phyloP scores from a whole-genome alignment of 495 filamentous ascomycete genomes.

The Chaetomium cochliodes region DNA sequence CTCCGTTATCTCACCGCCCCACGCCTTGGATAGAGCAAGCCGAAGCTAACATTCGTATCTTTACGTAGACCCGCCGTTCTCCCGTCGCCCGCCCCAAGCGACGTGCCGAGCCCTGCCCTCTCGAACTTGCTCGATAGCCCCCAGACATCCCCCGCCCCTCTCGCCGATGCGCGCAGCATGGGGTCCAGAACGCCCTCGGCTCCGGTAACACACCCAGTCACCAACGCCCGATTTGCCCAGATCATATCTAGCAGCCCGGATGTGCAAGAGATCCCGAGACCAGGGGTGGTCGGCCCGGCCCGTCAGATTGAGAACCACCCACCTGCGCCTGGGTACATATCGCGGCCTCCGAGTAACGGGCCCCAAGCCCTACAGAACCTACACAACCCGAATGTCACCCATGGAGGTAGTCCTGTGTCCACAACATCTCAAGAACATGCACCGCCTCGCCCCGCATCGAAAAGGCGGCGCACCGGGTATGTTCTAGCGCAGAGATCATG shows the following conservation, averaged over 20 bases:
- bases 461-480: constrained; percentile 30
- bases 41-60: neutral
- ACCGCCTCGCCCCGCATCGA: constrained; percentile 6
- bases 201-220: constrained; percentile 20
- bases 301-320: neutral
- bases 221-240: constrained; percentile 34
- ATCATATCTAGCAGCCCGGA: neutral
- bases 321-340: neutral
- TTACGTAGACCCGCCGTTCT: constrained; percentile 36
- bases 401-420: neutral
- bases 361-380: neutral
- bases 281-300: neutral
- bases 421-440: neutral
- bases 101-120: constrained; percentile 49
- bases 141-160: constrained; percentile 20
- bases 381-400: neutral
- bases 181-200: constrained; percentile 6
- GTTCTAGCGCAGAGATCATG: neutral
- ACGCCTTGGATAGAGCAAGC: neutral
- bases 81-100: constrained; percentile 57
- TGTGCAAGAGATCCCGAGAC: neutral
- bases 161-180: constrained; percentile 24
- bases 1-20: neutral
- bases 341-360: neutral
- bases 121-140: constrained; percentile 35